Evolutionary conservation across 257 asterid genomes (phyloP), one percentile per base, ranked within the genome.

Genomic region (Asclepias syriaca): DNA sequence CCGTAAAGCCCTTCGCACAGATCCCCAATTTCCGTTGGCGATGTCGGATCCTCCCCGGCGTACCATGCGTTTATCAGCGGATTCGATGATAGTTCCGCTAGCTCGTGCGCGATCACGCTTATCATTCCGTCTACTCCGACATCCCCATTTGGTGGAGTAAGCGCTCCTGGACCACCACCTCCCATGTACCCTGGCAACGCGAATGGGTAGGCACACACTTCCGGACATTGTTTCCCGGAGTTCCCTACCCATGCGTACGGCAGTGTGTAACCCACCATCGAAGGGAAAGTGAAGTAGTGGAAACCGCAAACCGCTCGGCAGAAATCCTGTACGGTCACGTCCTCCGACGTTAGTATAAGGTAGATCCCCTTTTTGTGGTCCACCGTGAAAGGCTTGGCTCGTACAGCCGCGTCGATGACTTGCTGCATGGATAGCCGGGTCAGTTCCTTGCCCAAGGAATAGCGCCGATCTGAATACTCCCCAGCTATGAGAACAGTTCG

Each of bases 1-100:
- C 98, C 98, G 61, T 93, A 93, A 81, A 93, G n/a, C 19, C 98
- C 97, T 24, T 92, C 98, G 49, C 98, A 93, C 73, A 93, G 79
- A 67, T 91, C 98, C 1, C 96, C 98, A 0, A 93, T 93, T 84
- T 93, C 97, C 50, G 97, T 90, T 45, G 97, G 97, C 40, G 96
- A 90, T 75, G 89, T 89, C 8, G 98, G 97, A 54, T 93, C 97
- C 79, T 93, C 96, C 0, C 98, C 98, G 2, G 98, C 97, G 70
- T 93, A 93, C 97, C 97, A 93, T n/a, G 98, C 98, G 74, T 93
- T 93, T 48, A 93, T 85, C 66, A 93, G 79, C n/a, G 98, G 98
- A 18, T 93, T 93, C 58, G 97, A 90, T 6, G 98, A 81, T 64
- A 91, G 75, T 85, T 93, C 98, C 40, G 98, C 98, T 75, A 93